A percentile compares a stretch with the other conserved stretches of the same genome.
phyloP scores from a whole-genome alignment of 331 rosid species.

The Malus hybrid region DNA sequence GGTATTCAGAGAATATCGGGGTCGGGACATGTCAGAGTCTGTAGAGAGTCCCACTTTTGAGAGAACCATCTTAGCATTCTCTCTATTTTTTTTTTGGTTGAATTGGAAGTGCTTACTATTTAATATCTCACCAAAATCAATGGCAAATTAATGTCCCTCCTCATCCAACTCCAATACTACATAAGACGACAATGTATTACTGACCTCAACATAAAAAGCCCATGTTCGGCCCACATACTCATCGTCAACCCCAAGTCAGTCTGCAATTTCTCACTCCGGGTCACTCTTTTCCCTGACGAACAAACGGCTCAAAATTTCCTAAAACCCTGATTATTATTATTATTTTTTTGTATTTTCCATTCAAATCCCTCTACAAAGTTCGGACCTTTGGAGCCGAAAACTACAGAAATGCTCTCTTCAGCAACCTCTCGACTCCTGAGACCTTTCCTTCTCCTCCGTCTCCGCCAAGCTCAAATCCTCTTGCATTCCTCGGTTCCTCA shows the following conservation, averaged over 20 bases:
- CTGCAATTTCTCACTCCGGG: not conserved
- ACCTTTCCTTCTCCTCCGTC: constrained; percentile 10
- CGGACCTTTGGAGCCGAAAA: not conserved
- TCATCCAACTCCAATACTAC: too few relatives aligned
- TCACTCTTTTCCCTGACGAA: not conserved
- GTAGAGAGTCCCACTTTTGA: too few relatives aligned
- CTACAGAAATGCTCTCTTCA: constrained; percentile 23
- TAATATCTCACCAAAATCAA: too few relatives aligned
- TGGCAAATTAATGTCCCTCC: too few relatives aligned
- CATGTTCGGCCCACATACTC: not conserved
- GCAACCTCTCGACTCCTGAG: constrained; percentile 9
- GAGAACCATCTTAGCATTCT: too few relatives aligned
- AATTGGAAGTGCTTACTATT: too few relatives aligned
- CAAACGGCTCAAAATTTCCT: not conserved
- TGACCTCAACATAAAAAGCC: not conserved
- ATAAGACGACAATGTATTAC: too few relatives aligned
- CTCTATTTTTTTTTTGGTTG: too few relatives aligned
- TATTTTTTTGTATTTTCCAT: not conserved
- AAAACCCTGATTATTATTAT: not conserved
- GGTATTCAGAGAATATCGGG: too few relatives aligned
- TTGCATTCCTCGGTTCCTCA: constrained; percentile 4
- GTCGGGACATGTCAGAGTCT: too few relatives aligned
- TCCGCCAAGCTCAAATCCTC: constrained; percentile 12
- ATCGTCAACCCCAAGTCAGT: not conserved
- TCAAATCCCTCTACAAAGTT: not conserved